Conservation (phyloP, 208 protist species). For the Leishmania gerbilli region DNA sequence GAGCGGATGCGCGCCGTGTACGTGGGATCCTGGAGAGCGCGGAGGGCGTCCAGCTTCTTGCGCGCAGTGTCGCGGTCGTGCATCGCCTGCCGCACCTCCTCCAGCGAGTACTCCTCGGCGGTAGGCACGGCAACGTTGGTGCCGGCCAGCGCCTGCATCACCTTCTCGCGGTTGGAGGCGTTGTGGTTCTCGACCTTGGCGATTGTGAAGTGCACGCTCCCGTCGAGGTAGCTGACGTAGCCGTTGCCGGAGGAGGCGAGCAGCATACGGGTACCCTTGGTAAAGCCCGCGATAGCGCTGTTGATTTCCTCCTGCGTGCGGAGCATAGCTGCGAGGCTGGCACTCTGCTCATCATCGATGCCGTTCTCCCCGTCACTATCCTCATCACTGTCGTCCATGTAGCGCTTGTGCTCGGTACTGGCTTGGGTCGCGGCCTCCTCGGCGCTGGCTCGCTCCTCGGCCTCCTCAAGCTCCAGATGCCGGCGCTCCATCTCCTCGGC, state of each 20-base stretch:
- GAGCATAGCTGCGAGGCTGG: slow-evolving; percentile 23
- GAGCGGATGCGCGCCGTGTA: slow-evolving; percentile 52
- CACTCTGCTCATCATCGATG: slow-evolving; percentile 31
- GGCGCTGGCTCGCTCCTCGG: slow-evolving; percentile 8
- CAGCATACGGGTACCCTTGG: slow-evolving; percentile 38
- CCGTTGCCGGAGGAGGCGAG: slow-evolving; percentile 26
- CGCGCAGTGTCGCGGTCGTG: slow-evolving; percentile 35
- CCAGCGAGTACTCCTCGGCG: slow-evolving; percentile 42
- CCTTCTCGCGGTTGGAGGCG: slow-evolving; percentile 23
- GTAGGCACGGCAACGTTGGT: slow-evolving; percentile 37
- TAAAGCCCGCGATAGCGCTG: slow-evolving; percentile 31
- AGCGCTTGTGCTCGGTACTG: slow-evolving; percentile 18
- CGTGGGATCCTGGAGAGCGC: slow-evolving; percentile 39
- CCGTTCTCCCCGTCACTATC: slow-evolving; percentile 51
- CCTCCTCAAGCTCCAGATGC: slow-evolving; percentile 34
- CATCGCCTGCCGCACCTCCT: slow-evolving; percentile 30
- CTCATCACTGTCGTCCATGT: slow-evolving; percentile 37
- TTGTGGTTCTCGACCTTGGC: slow-evolving; percentile 51
- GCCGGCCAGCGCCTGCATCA: slow-evolving; percentile 33
- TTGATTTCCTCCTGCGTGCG: slow-evolving; percentile 46
- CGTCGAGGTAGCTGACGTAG: slow-evolving; percentile 81
- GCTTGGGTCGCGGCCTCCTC: slow-evolving; percentile 17
- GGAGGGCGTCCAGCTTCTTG: slow-evolving; percentile 65
- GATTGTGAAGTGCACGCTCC: slow-evolving; percentile 43
- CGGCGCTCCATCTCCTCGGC: slow-evolving; percentile 34